Evolutionary conservation across 768 basidiomycete genomes (phyloP), one percentile per base, ranked within the genome.

Genomic region (Obba rivulosa): DNA sequence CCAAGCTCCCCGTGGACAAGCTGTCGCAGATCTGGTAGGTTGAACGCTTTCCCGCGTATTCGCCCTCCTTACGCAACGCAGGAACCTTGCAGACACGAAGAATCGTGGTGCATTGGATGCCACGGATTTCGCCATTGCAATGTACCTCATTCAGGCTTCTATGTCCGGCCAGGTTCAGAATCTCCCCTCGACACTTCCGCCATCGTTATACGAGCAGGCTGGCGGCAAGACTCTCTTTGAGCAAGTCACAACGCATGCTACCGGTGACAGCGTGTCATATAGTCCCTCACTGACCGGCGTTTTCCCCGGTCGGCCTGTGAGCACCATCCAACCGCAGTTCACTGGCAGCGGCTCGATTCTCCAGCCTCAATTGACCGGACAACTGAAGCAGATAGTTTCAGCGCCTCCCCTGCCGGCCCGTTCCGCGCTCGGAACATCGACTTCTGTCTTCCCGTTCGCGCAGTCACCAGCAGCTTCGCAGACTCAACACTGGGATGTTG

Each of bases 51-150:
- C 8, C 31, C 10, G 23, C 24, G 31, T 25, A 20, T 44, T 18
- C 23, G 4, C 40, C 45, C 28, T 17, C 43, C 34, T 36, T 35
- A 13, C 17, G 43, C 43, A 34, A 35, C 25, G 3, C 57, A 96
- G 93, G 94, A 85, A 77, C 54, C 78, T 99, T 34, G 87, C 94
- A n/a, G 96, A 99, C 66, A 94, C 93, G 3, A 88, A 94, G 66
- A 80, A 87, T 56, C 79, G 96, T 52, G 95, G 96, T 44, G 72
- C 77, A 11, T 82, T 99, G 51, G 96, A 99, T 64, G 71, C 81
- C 14, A 76, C 85, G 39, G 96, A 99, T 67, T 99, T 99, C 62
- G 85, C 87, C 51, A 81, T 99, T 60, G 96, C 86, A 35, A 94
- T 96, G 93, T 92, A 91, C 66, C 80, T 97, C 62, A 93, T 98